Evolutionary conservation across 2,329 filamentous ascomycete genomes (phyloP).

Genomic region (Fusarium sambucinum): DNA sequence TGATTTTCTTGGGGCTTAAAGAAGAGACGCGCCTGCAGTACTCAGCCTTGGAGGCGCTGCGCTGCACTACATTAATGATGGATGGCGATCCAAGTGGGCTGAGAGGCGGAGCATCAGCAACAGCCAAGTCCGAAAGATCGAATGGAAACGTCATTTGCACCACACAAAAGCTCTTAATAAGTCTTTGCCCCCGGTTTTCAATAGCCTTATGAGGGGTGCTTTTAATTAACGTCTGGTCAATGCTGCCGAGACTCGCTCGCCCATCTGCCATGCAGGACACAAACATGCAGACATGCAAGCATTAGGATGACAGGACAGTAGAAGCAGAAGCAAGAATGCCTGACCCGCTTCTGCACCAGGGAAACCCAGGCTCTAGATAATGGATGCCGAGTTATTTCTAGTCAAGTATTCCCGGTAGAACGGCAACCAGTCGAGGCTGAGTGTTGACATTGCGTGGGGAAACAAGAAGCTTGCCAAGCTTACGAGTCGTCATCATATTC

Average conservation of each 20-base stretch:
- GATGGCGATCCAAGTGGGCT: slow-evolving; percentile 38
- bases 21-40: slow-evolving; percentile 17
- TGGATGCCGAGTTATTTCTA: neutral
- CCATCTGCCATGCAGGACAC: slow-evolving; percentile 10
- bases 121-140: slow-evolving; percentile 17
- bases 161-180: slow-evolving; percentile 13
- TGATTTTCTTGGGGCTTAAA: slow-evolving; percentile 21
- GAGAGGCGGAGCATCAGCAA: slow-evolving; percentile 34
- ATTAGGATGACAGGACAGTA: neutral
- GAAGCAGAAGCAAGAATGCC: slow-evolving; percentile 6
- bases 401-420: slow-evolving; percentile 12
- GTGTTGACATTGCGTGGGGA: slow-evolving; percentile 7
- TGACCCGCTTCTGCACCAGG: slow-evolving; percentile 22
- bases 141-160: slow-evolving; percentile 36
- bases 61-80: slow-evolving; percentile 17
- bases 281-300: slow-evolving; percentile 3
- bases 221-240: slow-evolving; percentile 27
- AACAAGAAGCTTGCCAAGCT: slow-evolving; percentile 16
- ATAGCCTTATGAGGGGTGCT: slow-evolving; percentile 21
- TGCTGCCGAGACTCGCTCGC: slow-evolving; percentile 14
- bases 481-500: slow-evolving; percentile 28
- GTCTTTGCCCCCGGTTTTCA: slow-evolving; percentile 11
- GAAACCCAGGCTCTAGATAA: slow-evolving; percentile 6
- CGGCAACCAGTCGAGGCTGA: slow-evolving; percentile 19
- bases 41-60: slow-evolving; percentile 40